Evolutionary conservation across 1,284 basidiomycete genomes (phyloP).

Genomic region (Leucoagaricus sp.): DNA sequence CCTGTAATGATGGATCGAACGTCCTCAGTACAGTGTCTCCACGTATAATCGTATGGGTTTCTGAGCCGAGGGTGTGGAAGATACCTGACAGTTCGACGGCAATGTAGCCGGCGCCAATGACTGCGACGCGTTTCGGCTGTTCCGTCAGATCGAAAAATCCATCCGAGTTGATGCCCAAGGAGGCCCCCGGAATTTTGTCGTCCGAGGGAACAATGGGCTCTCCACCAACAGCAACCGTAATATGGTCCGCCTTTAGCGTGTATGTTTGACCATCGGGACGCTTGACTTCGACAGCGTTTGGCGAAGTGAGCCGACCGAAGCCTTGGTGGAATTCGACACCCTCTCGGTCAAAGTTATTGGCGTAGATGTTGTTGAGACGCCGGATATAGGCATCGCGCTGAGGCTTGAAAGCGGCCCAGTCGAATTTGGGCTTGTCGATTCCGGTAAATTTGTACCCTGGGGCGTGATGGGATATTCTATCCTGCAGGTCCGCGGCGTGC

Average conservation of each 20-base stretch:
- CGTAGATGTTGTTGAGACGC: conserved; percentile 91
- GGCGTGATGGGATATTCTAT: conserved; percentile 79
- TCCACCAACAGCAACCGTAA: conserved; percentile 89
- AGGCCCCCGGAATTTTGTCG: conserved; percentile 84
- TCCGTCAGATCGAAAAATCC: conserved; percentile 93
- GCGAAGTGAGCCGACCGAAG: conserved; percentile 70
- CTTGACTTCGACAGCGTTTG: conserved; percentile 69
- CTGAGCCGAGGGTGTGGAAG: conserved; percentile 83
- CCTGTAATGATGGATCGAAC: conserved; percentile 89
- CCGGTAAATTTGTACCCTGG: conserved; percentile 79
- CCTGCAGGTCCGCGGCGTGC: conserved; percentile 94
- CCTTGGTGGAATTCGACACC: conserved; percentile 89
- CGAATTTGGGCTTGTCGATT: conserved; percentile 63
- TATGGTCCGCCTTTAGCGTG: conserved; percentile 70
- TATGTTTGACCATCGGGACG: conserved; percentile 65
- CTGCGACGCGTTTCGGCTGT: conserved; percentile 91
- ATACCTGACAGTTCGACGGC: conserved; percentile 94
- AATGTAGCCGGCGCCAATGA: conserved; percentile 97
- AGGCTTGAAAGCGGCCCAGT: conserved; percentile 91
- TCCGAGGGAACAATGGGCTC: conserved; percentile 82
- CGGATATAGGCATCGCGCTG: conserved; percentile 96
- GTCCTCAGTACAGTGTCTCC: conserved; percentile 88
- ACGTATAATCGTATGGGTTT: conserved; percentile 93
- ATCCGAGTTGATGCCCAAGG: conserved; percentile 90
- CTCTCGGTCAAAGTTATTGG: conserved; percentile 86